Evolutionary conservation across 805 yeast genomes (phyloP).

Genomic region (Starmera dryadoides): DNA sequence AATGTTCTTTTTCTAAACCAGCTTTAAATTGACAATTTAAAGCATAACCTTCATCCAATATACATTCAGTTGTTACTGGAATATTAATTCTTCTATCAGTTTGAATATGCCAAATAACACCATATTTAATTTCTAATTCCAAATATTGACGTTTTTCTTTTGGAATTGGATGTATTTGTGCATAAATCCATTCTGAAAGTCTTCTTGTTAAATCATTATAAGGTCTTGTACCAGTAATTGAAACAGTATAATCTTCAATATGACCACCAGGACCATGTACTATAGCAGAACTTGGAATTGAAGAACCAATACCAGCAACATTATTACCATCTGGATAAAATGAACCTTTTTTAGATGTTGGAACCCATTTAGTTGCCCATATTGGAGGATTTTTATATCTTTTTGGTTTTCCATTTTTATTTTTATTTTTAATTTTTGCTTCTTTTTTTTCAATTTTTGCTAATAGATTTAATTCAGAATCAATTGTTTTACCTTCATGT

Average conservation of each 20-base stretch:
- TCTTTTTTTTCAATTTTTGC: slow-evolving; percentile 20
- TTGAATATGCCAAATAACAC: slow-evolving; percentile 58
- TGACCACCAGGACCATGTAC: slow-evolving; percentile 16
- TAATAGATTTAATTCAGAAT: slow-evolving; percentile 1
- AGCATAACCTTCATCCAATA: slow-evolving; percentile 42
- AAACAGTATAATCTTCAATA: slow-evolving; percentile 32
- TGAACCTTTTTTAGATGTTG: slow-evolving; percentile 28
- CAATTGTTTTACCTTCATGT: slow-evolving; percentile 1
- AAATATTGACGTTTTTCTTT: slow-evolving; percentile 44
- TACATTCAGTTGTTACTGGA: slow-evolving; percentile 64
- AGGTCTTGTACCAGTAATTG: slow-evolving; percentile 70
- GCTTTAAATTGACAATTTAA: slow-evolving; percentile 53
- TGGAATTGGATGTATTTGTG: slow-evolving; percentile 62
- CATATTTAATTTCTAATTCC: slow-evolving; percentile 72
- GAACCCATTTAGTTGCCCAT: slow-evolving; percentile 79
- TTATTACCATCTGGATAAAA: slow-evolving; percentile 1
- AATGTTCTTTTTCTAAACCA: slow-evolving; percentile 58
- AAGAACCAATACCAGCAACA: slow-evolving; percentile 20
- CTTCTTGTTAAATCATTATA: slow-evolving; percentile 75
- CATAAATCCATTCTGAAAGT: slow-evolving; percentile 85
- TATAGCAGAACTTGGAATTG: slow-evolving; percentile 24
- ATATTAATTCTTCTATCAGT: slow-evolving; percentile 55
- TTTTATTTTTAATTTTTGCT: slow-evolving; percentile 3
- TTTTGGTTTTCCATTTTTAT: slow-evolving; percentile 40
- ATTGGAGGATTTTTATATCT: slow-evolving; percentile 62